Conservation (phyloP, 805 yeast species). For the Yarrowia sp. region DNA sequence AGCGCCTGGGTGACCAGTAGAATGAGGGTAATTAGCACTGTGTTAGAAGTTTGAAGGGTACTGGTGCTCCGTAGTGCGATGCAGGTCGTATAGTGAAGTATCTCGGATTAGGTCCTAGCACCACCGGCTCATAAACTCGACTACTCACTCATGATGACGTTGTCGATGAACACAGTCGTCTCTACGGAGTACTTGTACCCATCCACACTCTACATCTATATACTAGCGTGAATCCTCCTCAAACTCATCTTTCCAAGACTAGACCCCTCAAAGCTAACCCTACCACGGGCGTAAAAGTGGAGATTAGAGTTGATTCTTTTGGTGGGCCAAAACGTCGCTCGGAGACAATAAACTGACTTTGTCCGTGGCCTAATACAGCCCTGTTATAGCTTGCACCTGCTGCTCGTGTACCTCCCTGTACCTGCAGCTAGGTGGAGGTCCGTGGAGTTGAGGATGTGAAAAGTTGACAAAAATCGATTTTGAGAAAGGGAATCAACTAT, state of each 20-base stretch:
- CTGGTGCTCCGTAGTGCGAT: too few species aligned
- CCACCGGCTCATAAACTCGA: too few species aligned
- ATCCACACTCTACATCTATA: neutral
- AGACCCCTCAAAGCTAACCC: conserved; percentile 9
- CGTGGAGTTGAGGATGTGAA: too few species aligned
- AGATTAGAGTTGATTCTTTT: neutral
- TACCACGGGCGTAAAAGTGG: neutral
- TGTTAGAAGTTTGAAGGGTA: too few species aligned
- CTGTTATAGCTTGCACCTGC: neutral
- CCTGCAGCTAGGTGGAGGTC: neutral
- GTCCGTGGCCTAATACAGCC: neutral
- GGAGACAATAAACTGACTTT: neutral
- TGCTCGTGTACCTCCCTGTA: neutral
- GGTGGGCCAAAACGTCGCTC: neutral
- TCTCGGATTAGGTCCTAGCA: too few species aligned
- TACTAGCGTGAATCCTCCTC: neutral
- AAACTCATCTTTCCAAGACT: too few species aligned
- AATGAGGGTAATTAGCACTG: neutral
- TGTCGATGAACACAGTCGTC: neutral
- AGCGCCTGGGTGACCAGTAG: neutral
- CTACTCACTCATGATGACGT: neutral
- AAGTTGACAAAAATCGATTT: too few species aligned
- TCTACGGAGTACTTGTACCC: too few species aligned
- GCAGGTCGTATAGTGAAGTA: too few species aligned
- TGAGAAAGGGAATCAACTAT: too few species aligned